Evolutionary conservation across 169 alveolate species (phyloP).

Genomic region (Eimeria necatrix): DNA sequence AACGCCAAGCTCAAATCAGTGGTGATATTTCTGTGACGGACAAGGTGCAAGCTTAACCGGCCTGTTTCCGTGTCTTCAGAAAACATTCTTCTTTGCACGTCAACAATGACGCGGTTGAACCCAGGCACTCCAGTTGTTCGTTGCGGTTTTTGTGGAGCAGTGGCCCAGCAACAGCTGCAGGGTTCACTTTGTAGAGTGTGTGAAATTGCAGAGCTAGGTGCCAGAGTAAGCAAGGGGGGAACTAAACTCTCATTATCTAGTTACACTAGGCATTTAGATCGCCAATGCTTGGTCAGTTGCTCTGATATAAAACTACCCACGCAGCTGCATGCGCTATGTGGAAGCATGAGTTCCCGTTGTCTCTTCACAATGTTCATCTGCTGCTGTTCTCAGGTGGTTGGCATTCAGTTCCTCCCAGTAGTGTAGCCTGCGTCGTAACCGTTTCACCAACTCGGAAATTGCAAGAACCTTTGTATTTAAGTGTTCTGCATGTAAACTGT

Average conservation of each 20-base stretch:
- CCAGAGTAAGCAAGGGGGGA: slow-evolving; percentile 56
- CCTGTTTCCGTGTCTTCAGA: slow-evolving; percentile 10
- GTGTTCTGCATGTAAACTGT: neutral
- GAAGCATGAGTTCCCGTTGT: neutral
- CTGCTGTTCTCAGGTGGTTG: slow-evolving; percentile 65
- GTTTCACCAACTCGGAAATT: neutral
- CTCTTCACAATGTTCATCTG: neutral
- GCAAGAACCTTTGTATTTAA: slow-evolving; percentile 19
- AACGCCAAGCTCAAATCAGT: too few relatives aligned
- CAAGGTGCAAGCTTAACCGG: too few relatives aligned
- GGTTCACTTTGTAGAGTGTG: slow-evolving; percentile 78
- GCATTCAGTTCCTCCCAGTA: slow-evolving; percentile 67
- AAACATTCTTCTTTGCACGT: slow-evolving; percentile 66
- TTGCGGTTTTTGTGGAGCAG: slow-evolving; percentile 81
- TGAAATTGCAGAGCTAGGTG: slow-evolving; percentile 80
- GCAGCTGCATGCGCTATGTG: neutral
- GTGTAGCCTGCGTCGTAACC: slow-evolving; percentile 24
- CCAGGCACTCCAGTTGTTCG: slow-evolving; percentile 81
- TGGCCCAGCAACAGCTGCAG: slow-evolving; percentile 72
- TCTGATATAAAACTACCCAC: too few relatives aligned
- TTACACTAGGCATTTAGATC: neutral
- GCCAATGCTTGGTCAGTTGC: neutral
- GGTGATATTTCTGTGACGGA: too few relatives aligned
- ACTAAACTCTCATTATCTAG: neutral
- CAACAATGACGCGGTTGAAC: slow-evolving; percentile 61